Conservation (phyloP, 2,329 filamentous ascomycete species). For the Scedosporium aurantiacum region DNA sequence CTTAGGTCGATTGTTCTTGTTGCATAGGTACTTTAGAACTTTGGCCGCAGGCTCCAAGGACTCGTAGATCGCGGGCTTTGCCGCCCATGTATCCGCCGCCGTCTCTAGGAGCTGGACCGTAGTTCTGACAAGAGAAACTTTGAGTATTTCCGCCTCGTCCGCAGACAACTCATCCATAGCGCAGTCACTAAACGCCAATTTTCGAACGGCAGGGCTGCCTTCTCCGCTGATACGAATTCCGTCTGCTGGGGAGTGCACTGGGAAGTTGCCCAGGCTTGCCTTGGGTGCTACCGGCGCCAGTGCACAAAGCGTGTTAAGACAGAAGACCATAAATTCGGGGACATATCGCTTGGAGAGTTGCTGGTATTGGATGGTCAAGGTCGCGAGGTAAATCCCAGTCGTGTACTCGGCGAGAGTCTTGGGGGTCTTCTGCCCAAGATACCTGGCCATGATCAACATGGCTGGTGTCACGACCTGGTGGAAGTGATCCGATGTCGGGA, state of each 20-base stretch:
- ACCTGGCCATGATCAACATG: conserved; percentile 72
- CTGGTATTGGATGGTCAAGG: conserved; percentile 74
- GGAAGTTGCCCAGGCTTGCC: conserved; percentile 44
- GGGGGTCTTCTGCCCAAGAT: conserved; percentile 67
- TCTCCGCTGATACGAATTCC: conserved; percentile 39
- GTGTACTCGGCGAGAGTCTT: conserved; percentile 54
- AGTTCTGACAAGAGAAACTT: conserved; percentile 50
- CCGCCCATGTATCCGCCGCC: conserved; percentile 62
- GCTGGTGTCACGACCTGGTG: conserved; percentile 90
- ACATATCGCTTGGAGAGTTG: conserved; percentile 74
- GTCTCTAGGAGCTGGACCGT: conserved; percentile 54
- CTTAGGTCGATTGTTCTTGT: conserved; percentile 38
- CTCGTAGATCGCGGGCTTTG: conserved; percentile 65
- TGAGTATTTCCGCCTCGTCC: conserved; percentile 24
- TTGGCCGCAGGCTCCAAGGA: conserved; percentile 57
- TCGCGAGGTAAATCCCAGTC: conserved; percentile 67
- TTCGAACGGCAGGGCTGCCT: conserved; percentile 31
- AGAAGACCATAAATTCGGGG: conserved; percentile 78
- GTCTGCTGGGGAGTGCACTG: conserved; percentile 43
- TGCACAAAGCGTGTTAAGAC: conserved; percentile 59
- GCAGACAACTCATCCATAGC: conserved; percentile 21
- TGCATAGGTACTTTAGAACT: conserved; percentile 50
- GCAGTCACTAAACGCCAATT: conserved; percentile 50
- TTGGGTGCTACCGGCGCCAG: conserved; percentile 46
- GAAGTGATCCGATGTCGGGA: conserved; percentile 94